Evolutionary conservation across 768 basidiomycete species (phyloP).

Genomic region (Gymnopilus junonius): DNA sequence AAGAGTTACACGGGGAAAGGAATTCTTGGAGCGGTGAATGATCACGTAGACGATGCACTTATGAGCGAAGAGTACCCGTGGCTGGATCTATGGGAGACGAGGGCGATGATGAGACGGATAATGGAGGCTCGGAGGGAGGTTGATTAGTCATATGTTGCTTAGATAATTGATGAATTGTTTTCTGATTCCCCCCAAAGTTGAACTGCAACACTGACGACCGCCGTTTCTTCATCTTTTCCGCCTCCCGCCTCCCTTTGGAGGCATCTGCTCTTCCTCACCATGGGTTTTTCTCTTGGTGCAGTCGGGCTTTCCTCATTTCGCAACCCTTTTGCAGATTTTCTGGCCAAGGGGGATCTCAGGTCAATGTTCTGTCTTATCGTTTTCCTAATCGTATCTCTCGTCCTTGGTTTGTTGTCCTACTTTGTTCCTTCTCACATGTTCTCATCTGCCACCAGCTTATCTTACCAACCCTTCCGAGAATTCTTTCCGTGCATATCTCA

Average conservation of each 20-base stretch:
- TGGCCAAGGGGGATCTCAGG: conserved; percentile 66
- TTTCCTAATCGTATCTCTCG: conserved; percentile 66
- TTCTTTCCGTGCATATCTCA: conserved; percentile 93
- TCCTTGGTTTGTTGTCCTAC: conserved; percentile 63
- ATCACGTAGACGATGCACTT: conserved; percentile 1
- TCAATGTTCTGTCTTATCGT: conserved; percentile 74
- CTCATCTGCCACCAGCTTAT: conserved; percentile 64
- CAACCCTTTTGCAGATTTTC: conserved; percentile 55
- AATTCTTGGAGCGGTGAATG: neutral
- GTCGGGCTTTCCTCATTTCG: conserved; percentile 64
- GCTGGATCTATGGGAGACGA: conserved; percentile 12
- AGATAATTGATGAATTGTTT: conserved; percentile 21
- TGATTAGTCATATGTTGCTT: conserved; percentile 9
- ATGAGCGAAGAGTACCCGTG: conserved; percentile 20
- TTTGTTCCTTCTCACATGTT: conserved; percentile 12
- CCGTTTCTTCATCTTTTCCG: conserved; percentile 17
- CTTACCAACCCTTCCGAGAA: conserved; percentile 94
- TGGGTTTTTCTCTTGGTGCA: conserved; percentile 68
- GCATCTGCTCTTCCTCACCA: conserved; percentile 56
- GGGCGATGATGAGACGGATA: conserved; percentile 16
- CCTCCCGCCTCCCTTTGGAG: conserved; percentile 44
- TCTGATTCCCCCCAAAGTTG: conserved; percentile 7
- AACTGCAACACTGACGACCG: conserved; percentile 24
- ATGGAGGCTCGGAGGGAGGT: conserved; percentile 4
- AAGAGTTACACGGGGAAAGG: neutral